Conservation (phyloP, 371 early-diverging fungal genomes). For the Racocetra persica region DNA sequence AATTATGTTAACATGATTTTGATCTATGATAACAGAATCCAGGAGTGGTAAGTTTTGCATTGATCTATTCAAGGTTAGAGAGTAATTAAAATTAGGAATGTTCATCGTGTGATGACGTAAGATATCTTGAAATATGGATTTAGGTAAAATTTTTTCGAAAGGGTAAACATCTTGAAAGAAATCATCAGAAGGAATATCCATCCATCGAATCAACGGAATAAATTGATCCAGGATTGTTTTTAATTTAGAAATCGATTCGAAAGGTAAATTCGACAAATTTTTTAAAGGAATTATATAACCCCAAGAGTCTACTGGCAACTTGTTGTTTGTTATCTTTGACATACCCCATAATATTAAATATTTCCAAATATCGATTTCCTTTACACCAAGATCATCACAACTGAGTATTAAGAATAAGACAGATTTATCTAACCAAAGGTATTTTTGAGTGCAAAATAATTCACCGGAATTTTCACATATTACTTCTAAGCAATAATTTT, state of each 20-base stretch:
- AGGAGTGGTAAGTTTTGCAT: not conserved
- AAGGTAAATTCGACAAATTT: too few species aligned
- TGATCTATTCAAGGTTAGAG: not conserved
- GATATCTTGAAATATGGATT: not conserved
- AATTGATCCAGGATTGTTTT: not conserved
- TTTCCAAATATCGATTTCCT: not conserved
- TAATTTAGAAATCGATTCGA: too few species aligned
- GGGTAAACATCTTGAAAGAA: slow-evolving; percentile 3
- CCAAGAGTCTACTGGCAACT: not conserved
- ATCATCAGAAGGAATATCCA: not conserved
- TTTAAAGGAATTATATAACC: not conserved
- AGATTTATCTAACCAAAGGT: not conserved
- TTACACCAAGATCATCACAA: not conserved
- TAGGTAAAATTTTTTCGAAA: slow-evolving; percentile 17
- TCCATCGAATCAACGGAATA: not conserved
- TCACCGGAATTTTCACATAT: not conserved
- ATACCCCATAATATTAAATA: not conserved
- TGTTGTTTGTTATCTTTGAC: not conserved
- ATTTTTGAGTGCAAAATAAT: not conserved
- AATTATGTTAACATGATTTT: not conserved
- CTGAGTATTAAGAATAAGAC: not conserved
- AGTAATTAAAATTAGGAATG: too few species aligned
- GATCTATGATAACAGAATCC: not conserved
- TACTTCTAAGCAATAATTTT: slow-evolving; percentile 2
- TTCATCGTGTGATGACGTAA: not conserved